Evolutionary conservation across 2,329 filamentous ascomycete genomes (phyloP), one percentile per base, ranked within the genome.

Genomic region (Shiraia bambusicola): DNA sequence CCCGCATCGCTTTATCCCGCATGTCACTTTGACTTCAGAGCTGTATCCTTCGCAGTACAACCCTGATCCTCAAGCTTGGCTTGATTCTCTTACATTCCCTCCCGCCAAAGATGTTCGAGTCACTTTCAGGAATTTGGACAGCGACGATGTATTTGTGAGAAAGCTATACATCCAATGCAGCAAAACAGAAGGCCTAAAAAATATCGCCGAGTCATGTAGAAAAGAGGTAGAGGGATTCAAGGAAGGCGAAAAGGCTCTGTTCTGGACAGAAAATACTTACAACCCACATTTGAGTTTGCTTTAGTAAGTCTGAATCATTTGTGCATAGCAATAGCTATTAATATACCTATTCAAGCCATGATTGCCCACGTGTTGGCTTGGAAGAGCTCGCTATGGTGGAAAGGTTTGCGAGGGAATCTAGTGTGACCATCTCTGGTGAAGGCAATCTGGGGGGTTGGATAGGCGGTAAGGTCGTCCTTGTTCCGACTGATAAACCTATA

Each of bases 21-120:
- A 74, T 44, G 44, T 74, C 29, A 74, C 71, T 5, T 47, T 74
- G 12, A 73, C 69, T 1, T 67, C 69, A 11, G 59, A 68, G 16
- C 65, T 72, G 15, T 30, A 37, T 0, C 46, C 54, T 1, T 52
- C 52, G 3, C 36, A 49, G 16, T 63, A 67, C 35, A 44, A 33
- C 3, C 28, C 55, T n/a, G 53, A 65, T 28, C 60, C 68, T 0
- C 69, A 72, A 39, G 45, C 43, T 24, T 72, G 66, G 68, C 63
- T 73, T 4, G 59, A 68, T 13, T 42, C 42, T 2, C 46, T 72
- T 2, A 19, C 52, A 1, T 48, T 71, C 12, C 51, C 51, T 6
- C 4, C 39, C 7, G 44, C 35, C 6, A 29, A 33, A 2, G 33
- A 52, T 10, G 58, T 67, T 4, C 25, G 40, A 5, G 58, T 69